phyloP scores from a whole-genome alignment of 225 moss, liverwort and hornwort species.

The Pseudoscleropodium purum region DNA sequence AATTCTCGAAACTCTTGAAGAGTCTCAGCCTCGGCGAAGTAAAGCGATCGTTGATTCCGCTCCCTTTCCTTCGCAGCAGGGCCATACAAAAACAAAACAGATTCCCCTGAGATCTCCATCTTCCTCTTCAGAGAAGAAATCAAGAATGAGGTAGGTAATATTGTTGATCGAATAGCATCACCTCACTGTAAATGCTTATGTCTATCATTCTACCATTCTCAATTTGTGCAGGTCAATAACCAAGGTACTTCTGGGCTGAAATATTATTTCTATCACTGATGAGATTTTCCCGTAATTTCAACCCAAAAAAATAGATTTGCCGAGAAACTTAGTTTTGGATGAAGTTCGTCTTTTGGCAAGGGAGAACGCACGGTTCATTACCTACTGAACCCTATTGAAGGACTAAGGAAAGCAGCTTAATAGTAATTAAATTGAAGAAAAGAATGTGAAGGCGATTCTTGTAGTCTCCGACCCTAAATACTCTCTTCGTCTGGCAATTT shows the following conservation, averaged over 20 bases:
- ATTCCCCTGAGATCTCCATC: slow-evolving; percentile 39
- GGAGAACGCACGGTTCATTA: neutral
- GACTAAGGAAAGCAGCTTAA: neutral
- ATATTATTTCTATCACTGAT: neutral
- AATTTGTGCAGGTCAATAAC: neutral
- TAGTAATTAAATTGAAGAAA: neutral
- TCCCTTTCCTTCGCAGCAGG: slow-evolving; percentile 76
- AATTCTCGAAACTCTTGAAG: slow-evolving; percentile 88
- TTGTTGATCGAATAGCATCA: neutral
- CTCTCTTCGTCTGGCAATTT: neutral
- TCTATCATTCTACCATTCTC: neutral
- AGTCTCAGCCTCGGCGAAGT: slow-evolving; percentile 73
- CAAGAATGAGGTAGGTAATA: slow-evolving; percentile 57
- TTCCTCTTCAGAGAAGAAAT: slow-evolving; percentile 41
- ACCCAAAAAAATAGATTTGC: neutral
- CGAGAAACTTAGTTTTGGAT: no score
- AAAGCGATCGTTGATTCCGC: slow-evolving; percentile 77
- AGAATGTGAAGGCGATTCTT: neutral
- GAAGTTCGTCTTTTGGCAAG: no score
- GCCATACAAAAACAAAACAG: slow-evolving; percentile 34
- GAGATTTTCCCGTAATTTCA: neutral
- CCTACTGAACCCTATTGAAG: neutral
- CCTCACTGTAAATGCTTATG: neutral
- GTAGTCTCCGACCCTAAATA: neutral
- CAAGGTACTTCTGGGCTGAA: neutral